Evolutionary conservation across 2,329 filamentous ascomycete species (phyloP).

Genomic region (Phialophora macrospora): DNA sequence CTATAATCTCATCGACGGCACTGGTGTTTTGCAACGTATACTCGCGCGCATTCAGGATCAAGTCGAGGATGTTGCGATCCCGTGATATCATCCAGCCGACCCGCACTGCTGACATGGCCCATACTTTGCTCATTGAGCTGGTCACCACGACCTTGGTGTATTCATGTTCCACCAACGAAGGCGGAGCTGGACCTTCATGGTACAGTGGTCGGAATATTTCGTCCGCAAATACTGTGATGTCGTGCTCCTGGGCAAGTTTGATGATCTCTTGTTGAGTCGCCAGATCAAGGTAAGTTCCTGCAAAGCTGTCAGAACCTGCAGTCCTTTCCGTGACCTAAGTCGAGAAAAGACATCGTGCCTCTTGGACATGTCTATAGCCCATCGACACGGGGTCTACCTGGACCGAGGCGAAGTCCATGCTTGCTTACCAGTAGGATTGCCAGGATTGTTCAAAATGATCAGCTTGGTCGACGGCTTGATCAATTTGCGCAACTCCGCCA

Average conservation of each 20-base stretch:
- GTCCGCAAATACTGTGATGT: conserved; percentile 73
- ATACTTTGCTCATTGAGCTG: conserved; percentile 85
- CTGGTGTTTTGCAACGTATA: conserved; percentile 88
- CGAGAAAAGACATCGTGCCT: background rate
- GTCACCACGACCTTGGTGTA: conserved; percentile 75
- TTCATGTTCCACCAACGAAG: conserved; percentile 47
- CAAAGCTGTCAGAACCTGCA: background rate
- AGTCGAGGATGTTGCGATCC: conserved; percentile 64
- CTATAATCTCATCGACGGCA: conserved; percentile 77
- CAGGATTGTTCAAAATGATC: conserved; percentile 74
- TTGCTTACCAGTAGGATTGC: conserved; percentile 68
- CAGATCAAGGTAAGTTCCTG: conserved; percentile 68
- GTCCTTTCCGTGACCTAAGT: too few species aligned
- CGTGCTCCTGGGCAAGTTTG: conserved; percentile 64
- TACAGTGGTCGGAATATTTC: conserved; percentile 87
- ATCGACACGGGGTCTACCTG: background rate
- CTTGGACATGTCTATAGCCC: background rate
- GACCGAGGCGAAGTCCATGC: background rate
- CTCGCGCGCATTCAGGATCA: conserved; percentile 69
- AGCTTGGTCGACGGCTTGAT: conserved; percentile 59
- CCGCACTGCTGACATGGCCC: conserved; percentile 78
- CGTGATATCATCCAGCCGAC: conserved; percentile 83
- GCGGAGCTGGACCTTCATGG: conserved; percentile 60
- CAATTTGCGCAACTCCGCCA: conserved; percentile 67
- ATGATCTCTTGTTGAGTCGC: conserved; percentile 66